These are phyloP conservation scores for Leptographium radiaticola DNA, from an alignment of 2,329 filamentous ascomycete species.

Conservation along the genomic window DNA sequence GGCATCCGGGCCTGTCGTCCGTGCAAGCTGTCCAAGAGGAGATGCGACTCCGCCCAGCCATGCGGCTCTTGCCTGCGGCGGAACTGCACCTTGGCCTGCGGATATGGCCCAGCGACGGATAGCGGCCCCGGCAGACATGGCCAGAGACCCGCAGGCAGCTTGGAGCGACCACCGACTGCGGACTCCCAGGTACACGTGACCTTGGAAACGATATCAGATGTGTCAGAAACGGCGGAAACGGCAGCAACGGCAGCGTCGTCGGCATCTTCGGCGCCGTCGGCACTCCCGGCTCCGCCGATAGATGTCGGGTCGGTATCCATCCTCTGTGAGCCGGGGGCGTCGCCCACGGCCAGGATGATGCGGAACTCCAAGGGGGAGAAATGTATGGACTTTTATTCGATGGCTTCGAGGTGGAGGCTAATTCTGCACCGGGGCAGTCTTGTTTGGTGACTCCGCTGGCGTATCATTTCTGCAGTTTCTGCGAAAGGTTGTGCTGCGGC, in stretches of 20 bases:
- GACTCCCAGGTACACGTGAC: too few species aligned
- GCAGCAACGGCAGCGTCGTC: too few species aligned
- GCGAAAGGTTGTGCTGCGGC: not conserved
- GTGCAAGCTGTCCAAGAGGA: conserved; percentile 6
- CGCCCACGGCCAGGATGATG: conserved; percentile 1
- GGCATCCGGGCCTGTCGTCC: conserved; percentile 2
- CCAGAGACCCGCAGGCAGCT: too few species aligned
- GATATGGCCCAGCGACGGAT: not conserved
- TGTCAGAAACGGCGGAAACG: too few species aligned
- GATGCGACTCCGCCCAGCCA: conserved; percentile 2
- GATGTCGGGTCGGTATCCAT: too few species aligned
- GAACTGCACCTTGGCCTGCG: not conserved
- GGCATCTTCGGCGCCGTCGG: too few species aligned
- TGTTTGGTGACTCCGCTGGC: conserved; percentile 3
- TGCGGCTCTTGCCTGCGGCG: not conserved
- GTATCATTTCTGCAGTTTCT: conserved; percentile 6
- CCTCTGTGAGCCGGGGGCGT: too few species aligned
- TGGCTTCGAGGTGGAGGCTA: too few species aligned
- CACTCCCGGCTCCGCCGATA: too few species aligned
- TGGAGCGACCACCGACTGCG: too few species aligned
- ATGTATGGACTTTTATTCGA: not conserved
- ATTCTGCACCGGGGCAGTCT: conserved; percentile 1
- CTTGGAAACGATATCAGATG: too few species aligned
- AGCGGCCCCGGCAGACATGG: too few species aligned
- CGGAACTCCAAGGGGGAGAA: conserved; percentile 1